Percentiles rank a stretch among this genome's conserved stretches.
Evolutionary conservation across 371 early-diverging fungal species (phyloP).

Genomic region (Mucor mucedo): DNA sequence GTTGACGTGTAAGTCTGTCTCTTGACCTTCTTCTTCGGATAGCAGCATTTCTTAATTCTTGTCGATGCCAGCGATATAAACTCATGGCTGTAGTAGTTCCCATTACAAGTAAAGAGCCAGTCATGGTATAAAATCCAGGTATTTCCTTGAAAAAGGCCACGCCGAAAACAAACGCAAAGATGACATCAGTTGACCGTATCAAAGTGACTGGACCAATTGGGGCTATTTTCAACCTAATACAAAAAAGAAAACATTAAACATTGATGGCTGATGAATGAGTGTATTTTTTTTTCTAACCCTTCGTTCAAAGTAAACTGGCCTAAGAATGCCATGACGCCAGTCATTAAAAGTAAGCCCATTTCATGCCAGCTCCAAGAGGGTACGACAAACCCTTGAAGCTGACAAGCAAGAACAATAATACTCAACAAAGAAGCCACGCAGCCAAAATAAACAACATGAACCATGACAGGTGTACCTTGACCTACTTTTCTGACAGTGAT

Average conservation of each 20-base stretch:
- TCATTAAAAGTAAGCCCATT: conserved; percentile 31
- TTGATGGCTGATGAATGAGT: not conserved
- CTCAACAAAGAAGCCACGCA: conserved; percentile 37
- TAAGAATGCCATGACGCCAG: conserved; percentile 68
- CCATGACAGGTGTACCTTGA: conserved; percentile 64
- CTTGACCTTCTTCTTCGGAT: conserved; percentile 19
- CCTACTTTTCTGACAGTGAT: conserved; percentile 74
- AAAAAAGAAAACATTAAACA: not conserved
- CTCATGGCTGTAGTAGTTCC: conserved; percentile 64
- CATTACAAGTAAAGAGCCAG: conserved; percentile 70
- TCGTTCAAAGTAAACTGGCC: conserved; percentile 75
- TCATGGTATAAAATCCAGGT: conserved; percentile 54
- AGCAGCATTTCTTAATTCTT: conserved; percentile 16
- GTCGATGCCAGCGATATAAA: conserved; percentile 59
- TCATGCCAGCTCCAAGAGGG: conserved; percentile 30
- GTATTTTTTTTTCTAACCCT: conserved; percentile 38
- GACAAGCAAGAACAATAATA: conserved; percentile 20
- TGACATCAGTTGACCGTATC: conserved; percentile 78
- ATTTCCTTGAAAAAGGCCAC: conserved; percentile 69
- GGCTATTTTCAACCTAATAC: conserved; percentile 64
- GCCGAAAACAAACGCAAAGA: conserved; percentile 79
- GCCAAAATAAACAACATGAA: conserved; percentile 82
- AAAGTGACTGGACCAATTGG: conserved; percentile 72
- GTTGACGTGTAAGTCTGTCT: conserved; percentile 14
- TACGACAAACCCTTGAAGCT: conserved; percentile 13